Base-by-base conservation (phyloP, 495 filamentous ascomycete species). In the Penicillium robsamsonii region DNA sequence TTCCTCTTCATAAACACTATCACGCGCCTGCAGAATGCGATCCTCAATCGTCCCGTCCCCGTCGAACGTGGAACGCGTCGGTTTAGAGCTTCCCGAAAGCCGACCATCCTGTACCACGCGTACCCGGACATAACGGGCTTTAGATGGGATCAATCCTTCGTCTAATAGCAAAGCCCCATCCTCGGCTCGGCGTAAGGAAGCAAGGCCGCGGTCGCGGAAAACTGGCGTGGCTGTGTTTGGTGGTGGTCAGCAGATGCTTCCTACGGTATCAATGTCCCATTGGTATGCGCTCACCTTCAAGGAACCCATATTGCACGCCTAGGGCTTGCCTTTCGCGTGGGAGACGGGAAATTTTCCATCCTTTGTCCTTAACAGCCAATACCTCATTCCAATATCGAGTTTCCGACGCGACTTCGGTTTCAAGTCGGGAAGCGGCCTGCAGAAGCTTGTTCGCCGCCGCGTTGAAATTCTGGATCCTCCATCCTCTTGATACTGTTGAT, bases 1-100 rank as follows among this genome's bases (percentile, higher is more conserved):
- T 66, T 99, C 95, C 63, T 96, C 87, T 51, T 92, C 88, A 65
- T 90, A 97, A 2, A 96, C 77, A 53, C 89, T 91, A 68, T 99
- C 88, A 27, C 92, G 85, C 11, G 92, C 90, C 60, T 91, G 86
- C 17, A 87, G 79, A 43, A 97, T 89, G 8, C 81, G 81, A 35
- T 85, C 76, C 57, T 92, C 85, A 15, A 84, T 73, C 2, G 77
- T 71, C 2, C 70, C 65, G 7, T 55, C 58, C 4, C 64, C 59
- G 29, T 53, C 48, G 1, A 65, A 24, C 76, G 57, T 46, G 63
- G 74, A 24, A 69, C 66, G 52, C 64, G 66, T 59, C 61, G 76
- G 53, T 67, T 66, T 53, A 58, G 82, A 75, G 38, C 70, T 67
- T 3, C 70, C 72, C 2, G 74, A 69, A n/a, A 78, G 61, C 37